These are phyloP conservation scores for Polygonum maritimum DNA, from an alignment of 148 eudicot species.

Conservation along the genomic window DNA sequence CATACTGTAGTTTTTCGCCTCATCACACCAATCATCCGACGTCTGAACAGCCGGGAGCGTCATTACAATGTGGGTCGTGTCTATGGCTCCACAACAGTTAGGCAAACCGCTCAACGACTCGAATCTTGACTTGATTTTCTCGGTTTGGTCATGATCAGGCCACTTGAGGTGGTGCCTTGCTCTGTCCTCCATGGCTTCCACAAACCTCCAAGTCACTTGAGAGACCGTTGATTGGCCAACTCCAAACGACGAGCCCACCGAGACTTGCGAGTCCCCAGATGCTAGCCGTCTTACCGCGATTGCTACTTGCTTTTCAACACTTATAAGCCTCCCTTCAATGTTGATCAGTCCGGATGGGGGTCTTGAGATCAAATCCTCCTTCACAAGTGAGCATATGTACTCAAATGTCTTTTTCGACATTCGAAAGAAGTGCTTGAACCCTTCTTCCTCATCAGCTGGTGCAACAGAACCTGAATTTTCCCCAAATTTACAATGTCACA, in stretches of 20 bases:
- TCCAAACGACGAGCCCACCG: conserved; percentile 88
- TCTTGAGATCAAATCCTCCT: conserved; percentile 82
- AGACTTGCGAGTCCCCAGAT: conserved; percentile 94
- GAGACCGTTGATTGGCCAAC: conserved; percentile 99
- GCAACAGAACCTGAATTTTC: conserved; percentile 36
- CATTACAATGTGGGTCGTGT: conserved; percentile 77
- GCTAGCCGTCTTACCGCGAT: conserved; percentile 86
- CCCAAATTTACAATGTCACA: neutral
- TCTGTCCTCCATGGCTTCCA: conserved; percentile 83
- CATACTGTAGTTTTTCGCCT: conserved; percentile 77
- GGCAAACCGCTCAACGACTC: conserved; percentile 56
- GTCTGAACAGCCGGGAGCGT: conserved; percentile 91
- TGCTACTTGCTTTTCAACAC: conserved; percentile 98
- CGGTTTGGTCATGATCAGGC: conserved; percentile 49
- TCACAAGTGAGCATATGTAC: conserved; percentile 82
- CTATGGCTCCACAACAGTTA: conserved; percentile 90
- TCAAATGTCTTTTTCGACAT: conserved; percentile 81
- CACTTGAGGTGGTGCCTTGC: conserved; percentile 83
- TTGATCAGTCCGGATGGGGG: conserved; percentile 97
- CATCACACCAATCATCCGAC: conserved; percentile 93
- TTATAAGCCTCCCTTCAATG: conserved; percentile 94
- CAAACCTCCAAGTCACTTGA: conserved; percentile 90
- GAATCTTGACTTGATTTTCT: conserved; percentile 57
- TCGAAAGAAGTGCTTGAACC: conserved; percentile 82
- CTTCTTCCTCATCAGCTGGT: conserved; percentile 75